These are phyloP conservation scores for Mucor piriformis DNA, from an alignment of 371 early-diverging fungal genomes.

Conservation along the genomic window DNA sequence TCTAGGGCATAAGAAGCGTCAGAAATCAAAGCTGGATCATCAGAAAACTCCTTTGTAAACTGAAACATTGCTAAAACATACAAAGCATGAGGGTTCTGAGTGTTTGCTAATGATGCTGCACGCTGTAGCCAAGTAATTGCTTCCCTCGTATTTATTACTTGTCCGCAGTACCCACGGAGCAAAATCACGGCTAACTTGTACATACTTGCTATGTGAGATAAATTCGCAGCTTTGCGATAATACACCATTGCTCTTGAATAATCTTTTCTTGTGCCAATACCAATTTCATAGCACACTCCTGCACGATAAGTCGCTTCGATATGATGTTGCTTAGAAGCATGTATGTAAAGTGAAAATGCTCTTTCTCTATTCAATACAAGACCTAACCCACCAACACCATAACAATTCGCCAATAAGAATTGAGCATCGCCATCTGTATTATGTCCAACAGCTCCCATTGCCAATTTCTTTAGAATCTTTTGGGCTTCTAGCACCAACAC, in stretches of 20 bases:
- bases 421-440: conserved; percentile 80
- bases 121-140: conserved; percentile 92
- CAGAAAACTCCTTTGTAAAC: conserved; percentile 64
- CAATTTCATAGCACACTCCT: conserved; percentile 93
- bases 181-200: conserved; percentile 90
- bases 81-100: conserved; percentile 81
- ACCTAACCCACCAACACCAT: conserved; percentile 75
- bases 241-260: conserved; percentile 78
- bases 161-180: conserved; percentile 77
- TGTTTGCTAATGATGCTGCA: conserved; percentile 75
- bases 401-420: conserved; percentile 87
- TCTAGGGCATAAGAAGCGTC: conserved; percentile 86
- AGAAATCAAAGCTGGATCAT: conserved; percentile 64
- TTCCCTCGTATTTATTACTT: conserved; percentile 79
- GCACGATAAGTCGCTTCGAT: conserved; percentile 89
- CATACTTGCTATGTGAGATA: conserved; percentile 91
- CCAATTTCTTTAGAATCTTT: conserved; percentile 71
- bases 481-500: conserved; percentile 67
- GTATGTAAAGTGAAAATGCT: conserved; percentile 86
- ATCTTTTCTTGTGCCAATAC: conserved; percentile 88
- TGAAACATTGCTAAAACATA: conserved; percentile 88
- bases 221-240: conserved; percentile 91
- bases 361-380: conserved; percentile 79
- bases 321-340: conserved; percentile 90
- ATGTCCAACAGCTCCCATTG: conserved; percentile 57